A percentile compares a stretch with the other conserved stretches of the same genome.
Evolutionary conservation across 2,329 filamentous ascomycete species (phyloP).

Genomic region (Colletotrichum noveboracense): DNA sequence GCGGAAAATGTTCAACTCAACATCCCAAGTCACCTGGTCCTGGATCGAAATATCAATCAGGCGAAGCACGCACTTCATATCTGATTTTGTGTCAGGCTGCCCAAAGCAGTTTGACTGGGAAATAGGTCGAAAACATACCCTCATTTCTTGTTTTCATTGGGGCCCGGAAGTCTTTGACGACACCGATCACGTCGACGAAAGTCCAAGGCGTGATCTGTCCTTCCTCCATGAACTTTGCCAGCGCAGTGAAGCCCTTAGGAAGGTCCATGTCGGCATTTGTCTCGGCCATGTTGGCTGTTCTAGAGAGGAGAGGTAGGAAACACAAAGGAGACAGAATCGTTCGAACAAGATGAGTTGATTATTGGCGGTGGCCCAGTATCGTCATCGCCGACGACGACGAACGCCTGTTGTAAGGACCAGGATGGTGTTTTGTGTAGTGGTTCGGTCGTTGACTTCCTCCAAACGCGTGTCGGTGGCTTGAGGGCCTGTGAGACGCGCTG

Average conservation of each 20-base stretch:
- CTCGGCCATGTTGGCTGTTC: not conserved
- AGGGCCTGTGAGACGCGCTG: not conserved
- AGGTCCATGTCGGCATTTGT: conserved; percentile 19
- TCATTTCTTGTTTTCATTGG: conserved; percentile 54
- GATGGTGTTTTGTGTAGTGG: not conserved
- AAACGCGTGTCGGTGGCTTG: not conserved
- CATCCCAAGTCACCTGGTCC: conserved; percentile 36
- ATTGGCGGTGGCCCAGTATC: not conserved
- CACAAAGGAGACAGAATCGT: not conserved
- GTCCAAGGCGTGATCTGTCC: conserved; percentile 26
- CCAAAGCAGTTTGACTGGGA: not conserved
- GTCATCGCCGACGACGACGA: not conserved
- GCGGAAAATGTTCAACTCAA: conserved; percentile 67
- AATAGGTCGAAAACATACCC: conserved; percentile 39
- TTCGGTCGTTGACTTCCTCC: not conserved
- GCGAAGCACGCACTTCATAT: conserved; percentile 65
- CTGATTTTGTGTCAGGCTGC: conserved; percentile 36
- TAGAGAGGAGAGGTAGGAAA: not conserved
- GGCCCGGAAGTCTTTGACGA: conserved; percentile 69
- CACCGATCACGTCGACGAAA: conserved; percentile 68
- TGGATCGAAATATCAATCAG: conserved; percentile 65
- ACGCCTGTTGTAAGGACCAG: not conserved
- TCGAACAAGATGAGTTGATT: not conserved
- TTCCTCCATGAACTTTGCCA: conserved; percentile 50
- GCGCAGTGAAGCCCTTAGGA: conserved; percentile 44